Base-by-base conservation (phyloP, 495 filamentous ascomycete genomes). In the Glonium stellatum region DNA sequence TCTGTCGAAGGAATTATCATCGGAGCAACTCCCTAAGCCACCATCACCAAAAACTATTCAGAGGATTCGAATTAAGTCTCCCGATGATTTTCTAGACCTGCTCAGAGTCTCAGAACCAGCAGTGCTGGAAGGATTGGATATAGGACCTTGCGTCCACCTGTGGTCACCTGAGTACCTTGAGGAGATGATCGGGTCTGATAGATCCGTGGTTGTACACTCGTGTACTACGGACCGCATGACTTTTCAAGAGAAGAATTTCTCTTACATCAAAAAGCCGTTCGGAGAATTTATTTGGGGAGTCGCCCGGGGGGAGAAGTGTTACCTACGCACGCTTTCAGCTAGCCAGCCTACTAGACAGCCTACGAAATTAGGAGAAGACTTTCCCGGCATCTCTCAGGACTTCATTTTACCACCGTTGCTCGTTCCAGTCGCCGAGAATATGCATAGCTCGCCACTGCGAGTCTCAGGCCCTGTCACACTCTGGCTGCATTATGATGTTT, bases 401-500 rank as follows among this genome's bases (percentile, higher is more conserved):
- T 95, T 95, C 72, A 67, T 72, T 23, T 73, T 96, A 5, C 89
- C 90, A 11, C 69, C 78, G 10, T 75, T 83, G 52, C 74, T 96
- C 25, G 72, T 74, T 1, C 71, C 79, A n/a, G 82, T 85, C 1
- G 68, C 68, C 81, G 22, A 59, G 11, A 83, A 84, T 62, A 74
- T 79, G n/a, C 90, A 95, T 67, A 93, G 87, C 68, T 90, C 88
- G 0, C 85, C 89, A 0, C 71, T 95, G 23, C 78, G 90, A 25
- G 84, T 96, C 44, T 92, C 88, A 13, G 88, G 89, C 1, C 84
- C 82, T 0, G 89, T 95, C 3, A 85, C 81, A 25, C 89, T 97
- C 83, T 96, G 90, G 92, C 77, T 95, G 25, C 90, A 96, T 71
- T 96, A 92, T 75, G 89, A 96, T 71, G 88, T 91, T 18, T 92